A percentile compares a stretch with the other conserved stretches of the same genome.
These are phyloP conservation scores for Aspergillus mulundensis DNA, from an alignment of 495 filamentous ascomycete species.

Conservation along the genomic window DNA sequence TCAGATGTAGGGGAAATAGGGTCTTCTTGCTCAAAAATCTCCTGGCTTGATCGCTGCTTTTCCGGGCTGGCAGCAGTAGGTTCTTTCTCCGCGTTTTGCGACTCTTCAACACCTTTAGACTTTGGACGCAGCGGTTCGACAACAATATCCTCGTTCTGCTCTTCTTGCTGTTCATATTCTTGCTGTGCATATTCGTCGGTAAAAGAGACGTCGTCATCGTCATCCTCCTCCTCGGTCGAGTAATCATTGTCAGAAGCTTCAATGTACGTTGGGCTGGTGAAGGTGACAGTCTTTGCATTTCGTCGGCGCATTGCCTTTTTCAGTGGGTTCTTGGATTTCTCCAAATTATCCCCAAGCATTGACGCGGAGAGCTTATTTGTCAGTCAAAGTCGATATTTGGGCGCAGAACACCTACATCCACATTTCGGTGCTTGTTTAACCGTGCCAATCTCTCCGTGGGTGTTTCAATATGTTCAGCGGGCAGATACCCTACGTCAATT, in stretches of 20 bases:
- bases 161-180: constrained; percentile 35
- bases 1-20: constrained; percentile 33
- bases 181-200: constrained; percentile 52
- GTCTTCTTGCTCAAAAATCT: constrained; percentile 55
- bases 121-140: constrained; percentile 46
- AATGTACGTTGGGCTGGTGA: constrained; percentile 79
- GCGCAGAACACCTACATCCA: constrained; percentile 65
- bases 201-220: constrained; percentile 52
- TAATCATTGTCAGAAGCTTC: constrained; percentile 90
- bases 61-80: constrained; percentile 33
- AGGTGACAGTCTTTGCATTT: constrained; percentile 86
- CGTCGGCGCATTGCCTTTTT: constrained; percentile 86
- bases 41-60: constrained; percentile 56
- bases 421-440: constrained; percentile 96
- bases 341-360: constrained; percentile 88
- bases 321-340: constrained; percentile 84
- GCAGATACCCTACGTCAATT: constrained; percentile 71
- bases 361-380: constrained; percentile 73
- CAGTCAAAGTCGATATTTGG: constrained; percentile 10
- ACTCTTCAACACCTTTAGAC: constrained; percentile 29
- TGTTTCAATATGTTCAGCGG: constrained; percentile 97
- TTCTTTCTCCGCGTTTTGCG: constrained; percentile 25
- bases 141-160: constrained; percentile 38
- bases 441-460: constrained; percentile 91
- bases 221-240: constrained; percentile 75